Evolutionary conservation across 106 monocot genomes (phyloP).

Genomic region (Triglochin maritima): DNA sequence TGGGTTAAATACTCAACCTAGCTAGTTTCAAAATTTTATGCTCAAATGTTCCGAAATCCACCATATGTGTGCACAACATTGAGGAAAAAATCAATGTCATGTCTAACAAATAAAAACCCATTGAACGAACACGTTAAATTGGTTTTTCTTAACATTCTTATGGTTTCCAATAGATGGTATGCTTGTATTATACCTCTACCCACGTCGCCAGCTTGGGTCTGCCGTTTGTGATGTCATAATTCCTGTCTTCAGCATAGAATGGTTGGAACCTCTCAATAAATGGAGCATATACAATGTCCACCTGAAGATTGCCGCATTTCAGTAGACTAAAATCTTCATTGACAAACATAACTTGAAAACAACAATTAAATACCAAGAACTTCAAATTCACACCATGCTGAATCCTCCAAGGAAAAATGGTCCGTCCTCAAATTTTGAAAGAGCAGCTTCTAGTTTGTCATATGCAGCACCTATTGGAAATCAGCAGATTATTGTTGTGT

Average conservation of each 20-base stretch:
- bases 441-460: constrained; percentile 53
- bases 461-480: constrained; percentile 34
- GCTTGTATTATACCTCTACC: constrained; percentile 42
- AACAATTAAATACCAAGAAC: neutral
- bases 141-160: too few relatives aligned
- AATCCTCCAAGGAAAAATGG: constrained; percentile 79
- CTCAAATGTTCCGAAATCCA: too few relatives aligned
- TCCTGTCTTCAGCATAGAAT: constrained; percentile 39
- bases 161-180: too few relatives aligned
- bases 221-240: constrained; percentile 65
- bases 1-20: too few relatives aligned
- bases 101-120: too few relatives aligned
- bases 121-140: too few relatives aligned
- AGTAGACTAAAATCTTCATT: neutral
- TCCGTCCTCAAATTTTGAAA: constrained; percentile 62
- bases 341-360: neutral
- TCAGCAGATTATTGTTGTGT: neutral
- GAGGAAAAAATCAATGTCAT: too few relatives aligned
- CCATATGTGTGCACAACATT: too few relatives aligned
- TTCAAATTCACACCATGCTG: constrained; percentile 38
- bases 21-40: too few relatives aligned
- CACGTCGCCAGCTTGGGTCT: constrained; percentile 61
- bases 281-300: constrained; percentile 78
- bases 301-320: constrained; percentile 21
- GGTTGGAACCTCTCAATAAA: constrained; percentile 75